phyloP scores from a whole-genome alignment of 495 filamentous ascomycete genomes.

The Trichoderma gamsii region DNA sequence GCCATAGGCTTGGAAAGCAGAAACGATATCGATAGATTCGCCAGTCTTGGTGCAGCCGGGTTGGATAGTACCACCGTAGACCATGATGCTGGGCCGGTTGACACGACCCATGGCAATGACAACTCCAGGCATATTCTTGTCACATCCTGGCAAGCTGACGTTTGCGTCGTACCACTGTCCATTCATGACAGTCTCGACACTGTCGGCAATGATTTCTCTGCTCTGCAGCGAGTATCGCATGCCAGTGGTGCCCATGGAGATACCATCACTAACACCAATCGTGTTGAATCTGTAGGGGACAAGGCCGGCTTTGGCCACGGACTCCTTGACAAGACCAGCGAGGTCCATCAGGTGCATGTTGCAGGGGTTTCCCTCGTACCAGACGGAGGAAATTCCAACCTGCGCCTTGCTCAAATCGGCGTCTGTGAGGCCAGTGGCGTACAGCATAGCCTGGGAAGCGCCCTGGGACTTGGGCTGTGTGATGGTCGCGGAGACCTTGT shows the following conservation, averaged over 20 bases:
- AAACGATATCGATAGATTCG: conserved; percentile 85
- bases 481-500: conserved; percentile 75
- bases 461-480: conserved; percentile 97
- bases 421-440: conserved; percentile 80
- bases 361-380: conserved; percentile 93
- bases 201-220: conserved; percentile 92
- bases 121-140: conserved; percentile 99
- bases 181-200: conserved; percentile 97
- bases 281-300: conserved; percentile 95
- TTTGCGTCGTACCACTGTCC: conserved; percentile 99
- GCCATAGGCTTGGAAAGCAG: conserved; percentile 96
- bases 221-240: conserved; percentile 96
- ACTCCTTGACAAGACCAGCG: conserved; percentile 73
- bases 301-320: conserved; percentile 72
- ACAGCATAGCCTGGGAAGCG: conserved; percentile 97
- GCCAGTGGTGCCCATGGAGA: conserved; percentile 75
- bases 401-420: conserved; percentile 90
- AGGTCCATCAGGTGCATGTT: conserved; percentile 97
- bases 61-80: conserved; percentile 93
- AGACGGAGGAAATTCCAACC: conserved; percentile 87
- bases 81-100: conserved; percentile 91
- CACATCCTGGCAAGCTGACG: conserved; percentile 95
- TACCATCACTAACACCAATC: conserved; percentile 83
- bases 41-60: conserved; percentile 77
- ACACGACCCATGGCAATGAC: conserved; percentile 95